A percentile compares a stretch with the other conserved stretches of the same genome.
Evolutionary conservation across 176 grass and related monocot genomes (phyloP).

Genomic region (Triticum urartu): DNA sequence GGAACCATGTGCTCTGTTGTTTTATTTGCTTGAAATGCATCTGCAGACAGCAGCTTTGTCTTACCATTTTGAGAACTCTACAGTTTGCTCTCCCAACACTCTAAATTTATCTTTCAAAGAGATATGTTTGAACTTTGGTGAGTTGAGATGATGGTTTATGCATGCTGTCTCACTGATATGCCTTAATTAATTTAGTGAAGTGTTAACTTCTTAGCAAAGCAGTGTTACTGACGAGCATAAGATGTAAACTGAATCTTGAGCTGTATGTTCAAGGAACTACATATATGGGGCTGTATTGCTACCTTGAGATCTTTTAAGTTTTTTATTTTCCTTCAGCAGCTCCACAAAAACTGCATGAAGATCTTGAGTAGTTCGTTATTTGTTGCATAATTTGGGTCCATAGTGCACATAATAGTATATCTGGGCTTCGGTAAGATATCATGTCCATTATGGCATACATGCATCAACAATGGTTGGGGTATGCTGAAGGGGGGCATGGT

Average conservation of each 20-base stretch:
- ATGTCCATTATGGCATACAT: too few species aligned
- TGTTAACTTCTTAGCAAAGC: too few species aligned
- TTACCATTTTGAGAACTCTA: not conserved
- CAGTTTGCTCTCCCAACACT: not conserved
- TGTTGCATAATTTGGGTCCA: too few species aligned
- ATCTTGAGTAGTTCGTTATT: not conserved
- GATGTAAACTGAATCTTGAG: not conserved
- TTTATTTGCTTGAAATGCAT: too few species aligned
- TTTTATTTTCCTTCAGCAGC: not conserved
- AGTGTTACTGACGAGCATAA: too few species aligned
- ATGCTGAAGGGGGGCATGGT: too few species aligned
- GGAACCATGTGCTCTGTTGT: not conserved
- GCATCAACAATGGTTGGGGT: too few species aligned
- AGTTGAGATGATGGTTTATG: not conserved
- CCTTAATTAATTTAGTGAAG: too few species aligned
- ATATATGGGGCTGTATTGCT: not conserved
- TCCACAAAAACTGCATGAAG: not conserved
- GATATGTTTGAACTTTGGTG: not conserved
- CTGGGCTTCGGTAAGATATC: too few species aligned
- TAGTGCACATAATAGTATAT: not conserved
- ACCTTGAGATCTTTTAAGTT: not conserved
- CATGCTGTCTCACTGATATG: not conserved
- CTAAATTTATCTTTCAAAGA: not conserved
- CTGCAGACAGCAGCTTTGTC: too few species aligned
- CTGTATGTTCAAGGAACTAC: not conserved